Evolutionary conservation across 1,139 yeast genomes (phyloP), one percentile per base, ranked within the genome.

Genomic region (Suhomyces choctaworum): DNA sequence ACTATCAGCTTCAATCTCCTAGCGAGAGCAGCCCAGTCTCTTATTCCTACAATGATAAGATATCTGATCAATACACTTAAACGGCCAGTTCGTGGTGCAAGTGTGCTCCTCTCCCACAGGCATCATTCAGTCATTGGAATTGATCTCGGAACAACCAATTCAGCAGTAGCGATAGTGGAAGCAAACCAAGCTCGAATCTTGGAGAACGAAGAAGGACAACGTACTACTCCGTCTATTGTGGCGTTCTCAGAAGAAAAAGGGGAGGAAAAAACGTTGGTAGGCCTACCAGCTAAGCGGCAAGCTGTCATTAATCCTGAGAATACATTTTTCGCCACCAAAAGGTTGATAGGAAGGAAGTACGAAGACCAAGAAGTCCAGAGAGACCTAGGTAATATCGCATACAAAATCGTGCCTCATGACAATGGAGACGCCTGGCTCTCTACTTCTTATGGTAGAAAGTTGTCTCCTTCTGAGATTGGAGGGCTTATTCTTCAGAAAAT

Each of bases 141-240:
- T 41, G 94, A 84, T 54, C 59, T 84, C 31, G 94, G 94, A 10
- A 84, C 94, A 4, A 84, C 94, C 10, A 84, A 84, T 50, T 82
- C 90, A 10, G 92, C 92, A 1, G 92, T 82, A 7, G 92, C 92
- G 0, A 62, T 80, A 27, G 76, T 80, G 45, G 70, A 73, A 42
- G 75, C 77, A 1, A 58, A 65, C 24, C 60, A 58, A 23, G 75
- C 85, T 9, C 59, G 60, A 42, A 82, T 83, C 26, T 62, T 84
- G 25, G 92, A 83, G 51, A 81, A 82, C 54, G 75, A 70, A 38
- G 80, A 81, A 45, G 89, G 89, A 5, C 73, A 70, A 17, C 61
- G 88, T 39, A 83, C 90, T 0, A 82, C 87, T 0, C 90, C 92
- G 2, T 82, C 89, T 0, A 63, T 82, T 3, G 90, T 82, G 5